These are phyloP conservation scores for Scedosporium apiospermum DNA, from an alignment of 2,329 filamentous ascomycete species.

Conservation along the genomic window DNA sequence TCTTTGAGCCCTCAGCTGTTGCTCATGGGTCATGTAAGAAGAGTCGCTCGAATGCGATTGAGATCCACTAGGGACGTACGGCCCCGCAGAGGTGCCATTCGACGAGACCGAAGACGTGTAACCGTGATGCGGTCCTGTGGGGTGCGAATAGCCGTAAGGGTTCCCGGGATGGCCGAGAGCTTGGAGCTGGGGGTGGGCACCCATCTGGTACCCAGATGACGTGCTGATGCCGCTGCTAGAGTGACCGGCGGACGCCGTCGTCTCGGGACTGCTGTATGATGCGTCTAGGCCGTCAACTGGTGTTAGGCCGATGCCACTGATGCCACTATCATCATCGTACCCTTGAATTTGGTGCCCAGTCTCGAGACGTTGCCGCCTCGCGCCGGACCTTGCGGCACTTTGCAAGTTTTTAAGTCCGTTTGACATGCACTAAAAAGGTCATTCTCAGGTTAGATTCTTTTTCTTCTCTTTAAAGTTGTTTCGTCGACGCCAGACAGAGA, in stretches of 20 bases:
- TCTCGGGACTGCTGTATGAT: conserved; percentile 46
- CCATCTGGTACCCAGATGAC: conserved; percentile 11
- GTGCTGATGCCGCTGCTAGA: conserved; percentile 16
- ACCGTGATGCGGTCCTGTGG: conserved; percentile 21
- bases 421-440: conserved; percentile 59
- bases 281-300: conserved; percentile 50
- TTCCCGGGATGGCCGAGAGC: conserved; percentile 8
- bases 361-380: conserved; percentile 54
- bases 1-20: conserved; percentile 11
- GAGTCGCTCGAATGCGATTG: conserved; percentile 3
- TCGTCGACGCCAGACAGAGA: too few relatives aligned
- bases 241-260: conserved; percentile 32
- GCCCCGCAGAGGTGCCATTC: conserved; percentile 21
- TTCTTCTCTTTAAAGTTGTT: not conserved
- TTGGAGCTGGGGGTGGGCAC: conserved; percentile 11
- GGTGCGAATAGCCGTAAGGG: conserved; percentile 17
- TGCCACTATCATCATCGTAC: conserved; percentile 63
- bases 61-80: not conserved
- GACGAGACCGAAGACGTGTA: conserved; percentile 48
- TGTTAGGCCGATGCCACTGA: conserved; percentile 51
- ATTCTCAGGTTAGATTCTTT: conserved; percentile 8
- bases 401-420: conserved; percentile 75
- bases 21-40: conserved; percentile 13
- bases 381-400: conserved; percentile 55
- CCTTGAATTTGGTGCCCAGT: conserved; percentile 31